Evolutionary conservation across 768 basidiomycete species (phyloP).

Genomic region (Jaapia argillacea): DNA sequence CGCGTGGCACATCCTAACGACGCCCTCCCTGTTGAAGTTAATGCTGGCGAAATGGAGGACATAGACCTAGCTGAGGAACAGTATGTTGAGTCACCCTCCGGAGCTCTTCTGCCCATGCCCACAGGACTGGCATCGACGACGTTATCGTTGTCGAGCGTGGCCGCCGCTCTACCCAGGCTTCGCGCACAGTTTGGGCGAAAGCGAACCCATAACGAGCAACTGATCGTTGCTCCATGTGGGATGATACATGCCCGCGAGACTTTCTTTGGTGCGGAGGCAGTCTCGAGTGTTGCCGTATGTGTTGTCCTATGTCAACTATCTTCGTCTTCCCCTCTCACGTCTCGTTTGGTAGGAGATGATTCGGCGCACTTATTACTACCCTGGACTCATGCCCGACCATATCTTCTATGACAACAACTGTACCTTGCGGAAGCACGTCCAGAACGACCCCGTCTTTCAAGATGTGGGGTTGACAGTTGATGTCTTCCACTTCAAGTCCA

Average conservation of each 20-base stretch:
- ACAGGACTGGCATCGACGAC: too few species aligned
- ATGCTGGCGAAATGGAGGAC: slow-evolving; percentile 7
- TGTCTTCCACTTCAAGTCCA: not conserved
- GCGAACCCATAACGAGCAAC: slow-evolving; percentile 25
- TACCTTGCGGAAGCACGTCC: not conserved
- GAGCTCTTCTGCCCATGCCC: too few species aligned
- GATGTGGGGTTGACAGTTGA: not conserved
- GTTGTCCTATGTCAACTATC: not conserved
- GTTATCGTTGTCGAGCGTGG: slow-evolving; percentile 15
- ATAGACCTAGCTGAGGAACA: slow-evolving; percentile 1
- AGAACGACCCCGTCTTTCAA: not conserved
- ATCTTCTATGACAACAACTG: slow-evolving; percentile 5
- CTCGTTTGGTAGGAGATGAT: slow-evolving; percentile 12
- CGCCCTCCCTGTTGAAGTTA: slow-evolving; percentile 12
- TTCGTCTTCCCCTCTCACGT: not conserved
- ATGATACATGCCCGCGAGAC: slow-evolving; percentile 21
- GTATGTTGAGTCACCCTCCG: too few species aligned
- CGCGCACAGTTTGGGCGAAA: slow-evolving; percentile 17
- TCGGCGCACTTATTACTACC: slow-evolving; percentile 11
- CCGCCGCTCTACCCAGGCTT: slow-evolving; percentile 12
- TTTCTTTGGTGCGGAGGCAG: slow-evolving; percentile 22
- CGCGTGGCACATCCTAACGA: slow-evolving; percentile 6
- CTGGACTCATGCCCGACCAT: too few species aligned
- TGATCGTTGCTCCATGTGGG: slow-evolving; percentile 22
- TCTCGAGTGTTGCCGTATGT: slow-evolving; percentile 17